phyloP scores from a whole-genome alignment of 1,139 yeast genomes.

The Geotrichum klebahnii region DNA sequence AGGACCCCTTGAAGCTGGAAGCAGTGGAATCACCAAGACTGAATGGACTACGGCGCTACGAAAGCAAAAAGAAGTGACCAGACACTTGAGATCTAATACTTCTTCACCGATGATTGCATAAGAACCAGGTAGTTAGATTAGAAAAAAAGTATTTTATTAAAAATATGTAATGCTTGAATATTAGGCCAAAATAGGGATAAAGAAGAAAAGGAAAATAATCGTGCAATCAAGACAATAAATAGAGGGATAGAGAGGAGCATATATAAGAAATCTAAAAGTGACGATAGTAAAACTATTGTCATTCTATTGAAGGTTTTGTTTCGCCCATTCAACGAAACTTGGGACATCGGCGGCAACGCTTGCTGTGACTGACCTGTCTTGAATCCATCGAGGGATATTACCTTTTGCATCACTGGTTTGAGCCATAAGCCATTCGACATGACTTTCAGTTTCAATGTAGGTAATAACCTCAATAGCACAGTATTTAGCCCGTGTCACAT shows the following conservation, averaged over 20 bases:
- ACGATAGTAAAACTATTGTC: background rate
- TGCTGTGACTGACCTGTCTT: conserved; percentile 51
- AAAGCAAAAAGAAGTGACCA: conserved; percentile 42
- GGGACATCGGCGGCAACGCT: conserved; percentile 69
- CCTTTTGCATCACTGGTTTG: conserved; percentile 67
- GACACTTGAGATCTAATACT: conserved; percentile 8
- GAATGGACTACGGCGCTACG: conserved; percentile 42
- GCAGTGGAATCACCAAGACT: conserved; percentile 29
- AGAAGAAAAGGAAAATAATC: too few species aligned
- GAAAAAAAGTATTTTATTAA: background rate
- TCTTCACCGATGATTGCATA: conserved; percentile 8
- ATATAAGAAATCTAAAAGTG: background rate
- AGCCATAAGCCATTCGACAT: conserved; percentile 61
- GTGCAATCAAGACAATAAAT: too few species aligned
- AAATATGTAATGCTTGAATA: background rate
- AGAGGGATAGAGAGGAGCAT: background rate
- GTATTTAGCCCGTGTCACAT: conserved; percentile 42
- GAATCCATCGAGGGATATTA: conserved; percentile 58
- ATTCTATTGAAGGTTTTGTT: conserved; percentile 19
- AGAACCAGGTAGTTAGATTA: background rate
- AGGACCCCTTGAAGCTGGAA: conserved; percentile 23
- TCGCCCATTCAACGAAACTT: conserved; percentile 51
- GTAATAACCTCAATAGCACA: conserved; percentile 56
- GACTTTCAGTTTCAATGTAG: conserved; percentile 40
- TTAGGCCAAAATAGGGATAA: conserved; percentile 1